Percentiles rank a stretch among this genome's conserved stretches.
These are phyloP conservation scores for Paecilomyces sp. DNA, from an alignment of 2,329 filamentous ascomycete species.

Conservation along the genomic window DNA sequence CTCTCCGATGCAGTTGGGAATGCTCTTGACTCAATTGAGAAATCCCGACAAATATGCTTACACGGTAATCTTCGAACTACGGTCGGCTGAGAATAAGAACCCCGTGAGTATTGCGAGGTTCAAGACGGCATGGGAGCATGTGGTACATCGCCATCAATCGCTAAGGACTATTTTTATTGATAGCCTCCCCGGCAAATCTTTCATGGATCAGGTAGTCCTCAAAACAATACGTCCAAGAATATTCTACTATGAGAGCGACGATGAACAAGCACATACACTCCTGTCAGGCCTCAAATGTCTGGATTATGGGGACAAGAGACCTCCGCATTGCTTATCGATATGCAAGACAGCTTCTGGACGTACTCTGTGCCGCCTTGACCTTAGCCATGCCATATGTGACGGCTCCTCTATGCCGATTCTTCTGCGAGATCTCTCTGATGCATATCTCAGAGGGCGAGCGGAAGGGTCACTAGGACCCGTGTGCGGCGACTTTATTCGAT, in stretches of 20 bases:
- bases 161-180: constrained; percentile 11
- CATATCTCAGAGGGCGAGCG: constrained; percentile 18
- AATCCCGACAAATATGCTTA: constrained; percentile 12
- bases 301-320: constrained; percentile 10
- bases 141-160: constrained; percentile 9
- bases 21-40: constrained; percentile 15
- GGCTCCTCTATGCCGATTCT: constrained; percentile 38
- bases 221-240: not conserved
- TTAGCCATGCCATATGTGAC: constrained; percentile 41
- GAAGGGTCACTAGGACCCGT: not conserved
- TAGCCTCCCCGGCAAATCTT: constrained; percentile 4
- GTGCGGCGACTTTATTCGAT: constrained; percentile 8
- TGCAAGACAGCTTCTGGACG: constrained; percentile 22
- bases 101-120: constrained; percentile 6
- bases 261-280: not conserved
- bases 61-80: constrained; percentile 9
- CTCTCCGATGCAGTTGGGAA: constrained; percentile 17
- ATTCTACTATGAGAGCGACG: not conserved
- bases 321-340: constrained; percentile 32
- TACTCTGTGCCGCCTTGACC: constrained; percentile 34
- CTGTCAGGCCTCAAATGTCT: constrained; percentile 1
- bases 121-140: constrained; percentile 10
- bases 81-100: constrained; percentile 2
- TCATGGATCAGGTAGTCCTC: constrained; percentile 9
- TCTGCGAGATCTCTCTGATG: constrained; percentile 31